Evolutionary conservation across 805 yeast genomes (phyloP).

Genomic region (Nakazawaea siamensis): DNA sequence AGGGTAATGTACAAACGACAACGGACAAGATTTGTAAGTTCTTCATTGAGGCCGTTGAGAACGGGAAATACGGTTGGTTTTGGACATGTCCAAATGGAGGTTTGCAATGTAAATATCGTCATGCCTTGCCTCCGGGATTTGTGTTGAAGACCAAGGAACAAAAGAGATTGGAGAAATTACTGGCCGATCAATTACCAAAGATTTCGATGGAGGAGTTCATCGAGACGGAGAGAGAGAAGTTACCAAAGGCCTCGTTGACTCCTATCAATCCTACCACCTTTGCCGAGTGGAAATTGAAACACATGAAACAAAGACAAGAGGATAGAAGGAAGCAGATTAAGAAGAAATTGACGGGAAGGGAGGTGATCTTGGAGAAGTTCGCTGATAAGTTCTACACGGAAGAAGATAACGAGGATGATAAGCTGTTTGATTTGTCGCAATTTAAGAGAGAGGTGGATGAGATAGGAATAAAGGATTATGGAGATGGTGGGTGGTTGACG

Average conservation of each 20-base stretch:
- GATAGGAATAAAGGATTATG: constrained; percentile 56
- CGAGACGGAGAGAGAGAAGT: constrained; percentile 82
- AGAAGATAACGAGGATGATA: constrained; percentile 37
- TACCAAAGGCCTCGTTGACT: constrained; percentile 68
- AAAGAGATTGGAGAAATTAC: constrained; percentile 79
- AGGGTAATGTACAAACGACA: constrained; percentile 89
- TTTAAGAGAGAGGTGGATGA: constrained; percentile 49
- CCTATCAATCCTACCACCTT: constrained; percentile 84
- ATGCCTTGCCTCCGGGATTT: constrained; percentile 94
- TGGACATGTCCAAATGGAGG: constrained; percentile 98
- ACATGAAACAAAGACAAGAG: constrained; percentile 43
- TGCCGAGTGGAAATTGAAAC: constrained; percentile 72
- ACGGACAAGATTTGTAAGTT: constrained; percentile 91
- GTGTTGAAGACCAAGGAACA: constrained; percentile 96
- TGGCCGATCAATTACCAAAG: constrained; percentile 76
- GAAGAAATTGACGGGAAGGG: constrained; percentile 57
- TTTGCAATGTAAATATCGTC: constrained; percentile 86
- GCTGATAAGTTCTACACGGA: constrained; percentile 47
- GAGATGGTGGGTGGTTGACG: no score
- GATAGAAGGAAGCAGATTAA: constrained; percentile 29
- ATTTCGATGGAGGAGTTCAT: constrained; percentile 93
- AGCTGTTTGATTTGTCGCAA: constrained; percentile 48
- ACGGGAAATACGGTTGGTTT: constrained; percentile 97
- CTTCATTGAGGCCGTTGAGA: constrained; percentile 95
- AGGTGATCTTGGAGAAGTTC: constrained; percentile 54